A percentile compares a stretch with the other conserved stretches of the same genome.
Evolutionary conservation across 2,329 filamentous ascomycete genomes (phyloP).

Genomic region (Calonectria montana): DNA sequence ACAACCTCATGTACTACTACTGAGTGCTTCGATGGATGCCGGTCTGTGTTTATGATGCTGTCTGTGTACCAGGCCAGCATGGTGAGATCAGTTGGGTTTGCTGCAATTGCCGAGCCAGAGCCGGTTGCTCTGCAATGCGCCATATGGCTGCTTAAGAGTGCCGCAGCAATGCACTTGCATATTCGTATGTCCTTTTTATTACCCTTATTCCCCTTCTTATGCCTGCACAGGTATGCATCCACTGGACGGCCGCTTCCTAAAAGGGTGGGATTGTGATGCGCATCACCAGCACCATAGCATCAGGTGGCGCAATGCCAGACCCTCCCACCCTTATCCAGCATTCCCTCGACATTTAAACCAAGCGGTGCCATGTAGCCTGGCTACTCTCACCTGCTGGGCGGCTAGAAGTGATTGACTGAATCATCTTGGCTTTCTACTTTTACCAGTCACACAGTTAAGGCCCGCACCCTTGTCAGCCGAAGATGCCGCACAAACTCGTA

Average conservation of each 20-base stretch:
- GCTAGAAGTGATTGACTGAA: not conserved
- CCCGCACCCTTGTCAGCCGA: no score
- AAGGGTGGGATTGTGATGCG: not conserved
- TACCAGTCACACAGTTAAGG: no score
- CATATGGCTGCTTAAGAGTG: not conserved
- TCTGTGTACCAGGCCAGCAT: not conserved
- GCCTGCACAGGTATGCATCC: not conserved
- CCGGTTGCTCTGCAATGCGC: not conserved
- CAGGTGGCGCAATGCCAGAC: conserved; percentile 38
- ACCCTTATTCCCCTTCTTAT: not conserved
- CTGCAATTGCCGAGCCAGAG: not conserved
- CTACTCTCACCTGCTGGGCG: not conserved
- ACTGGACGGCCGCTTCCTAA: not conserved
- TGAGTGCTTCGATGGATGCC: no score
- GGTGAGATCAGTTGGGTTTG: not conserved
- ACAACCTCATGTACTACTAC: not conserved
- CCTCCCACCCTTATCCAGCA: not conserved
- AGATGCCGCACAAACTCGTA: not conserved
- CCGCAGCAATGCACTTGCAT: conserved; percentile 2
- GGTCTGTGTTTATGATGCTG: not conserved
- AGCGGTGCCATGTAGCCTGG: not conserved
- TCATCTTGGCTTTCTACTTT: conserved; percentile 15
- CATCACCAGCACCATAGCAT: conserved; percentile 33
- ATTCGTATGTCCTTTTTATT: conserved; percentile 8
- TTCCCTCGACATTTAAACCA: not conserved